Base-by-base conservation (phyloP, 176 grass and related monocot species). In the Secale cereale region DNA sequence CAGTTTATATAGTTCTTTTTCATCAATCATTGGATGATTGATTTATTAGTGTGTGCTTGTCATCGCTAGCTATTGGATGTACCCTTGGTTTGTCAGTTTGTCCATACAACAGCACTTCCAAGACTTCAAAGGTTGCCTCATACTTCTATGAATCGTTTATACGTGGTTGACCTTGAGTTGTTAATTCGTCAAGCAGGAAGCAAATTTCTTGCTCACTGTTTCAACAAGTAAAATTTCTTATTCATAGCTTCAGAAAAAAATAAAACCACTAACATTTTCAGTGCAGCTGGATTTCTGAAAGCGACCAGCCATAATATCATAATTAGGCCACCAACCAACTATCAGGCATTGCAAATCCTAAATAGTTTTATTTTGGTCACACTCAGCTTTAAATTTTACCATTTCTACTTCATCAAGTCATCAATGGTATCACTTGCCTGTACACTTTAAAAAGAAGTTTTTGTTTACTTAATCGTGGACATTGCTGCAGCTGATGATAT, bases 221-320 rank as follows among this genome's bases (percentile, higher is more conserved):
- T 25, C 70, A 46, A 31, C 3, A 45, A 76, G 19, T 1, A 31
- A 37, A 48, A 19, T 43, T 73, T 83, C 39, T 15, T 82, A 6
- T 37, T 14, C 23, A 35, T 45, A n/a, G 66, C 36, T 73, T 35
- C 45, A 4, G 10, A 10, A 36, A 12, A 33, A 8, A 78, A 82
- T 5, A 31, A 22, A 30, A 2, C n/a, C 10, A 65, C 8, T 14
- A 68, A 57, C 78, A 59, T 79, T 87, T 87, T 83, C 66, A 83
- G 30, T 68, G 84, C 60, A 75, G 59, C 46, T 83, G 75, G 75
- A 86, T 83, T 86, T 90, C 59, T 79, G 88, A 83, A 59, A 87
- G 45, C 22, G 88, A 79, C 84, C 35, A 87, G 59, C 74, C 36
- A 27, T 87, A 45, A 19, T 87, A 90, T 83, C 59, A 60, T 66